A percentile compares a stretch with the other conserved stretches of the same genome.
Conservation (phyloP, 73 alveolate genomes). For the Paramecium tetraurelia region DNA sequence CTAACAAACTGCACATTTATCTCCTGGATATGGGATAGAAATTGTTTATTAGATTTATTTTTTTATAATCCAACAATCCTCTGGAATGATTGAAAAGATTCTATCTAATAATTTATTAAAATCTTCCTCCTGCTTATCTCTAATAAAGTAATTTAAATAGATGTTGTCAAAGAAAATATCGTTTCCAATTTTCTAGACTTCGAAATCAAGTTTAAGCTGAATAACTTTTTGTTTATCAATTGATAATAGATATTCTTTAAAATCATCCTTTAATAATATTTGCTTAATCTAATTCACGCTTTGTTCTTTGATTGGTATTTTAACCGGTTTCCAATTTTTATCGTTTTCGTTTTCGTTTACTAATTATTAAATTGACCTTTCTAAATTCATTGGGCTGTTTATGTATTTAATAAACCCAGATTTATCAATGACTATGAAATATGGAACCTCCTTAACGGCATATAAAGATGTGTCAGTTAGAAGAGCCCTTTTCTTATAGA, state of each 20-base stretch:
- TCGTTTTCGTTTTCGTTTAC: background rate
- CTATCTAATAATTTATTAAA: background rate
- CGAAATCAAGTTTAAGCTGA: background rate
- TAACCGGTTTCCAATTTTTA: background rate
- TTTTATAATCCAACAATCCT: background rate
- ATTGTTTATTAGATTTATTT: background rate
- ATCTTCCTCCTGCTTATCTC: background rate
- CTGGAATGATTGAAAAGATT: background rate
- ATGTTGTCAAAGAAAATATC: background rate
- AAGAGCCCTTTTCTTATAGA: background rate
- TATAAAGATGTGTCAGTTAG: background rate
- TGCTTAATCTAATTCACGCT: background rate
- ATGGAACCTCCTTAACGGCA: background rate
- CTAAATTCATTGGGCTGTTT: background rate
- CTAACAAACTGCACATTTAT: background rate
- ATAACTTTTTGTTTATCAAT: background rate
- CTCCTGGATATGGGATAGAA: background rate
- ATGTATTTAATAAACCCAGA: background rate
- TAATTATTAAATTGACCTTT: background rate
- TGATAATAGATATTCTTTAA: background rate
- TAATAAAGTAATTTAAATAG: background rate
- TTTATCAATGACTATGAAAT: background rate
- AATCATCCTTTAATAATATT: background rate
- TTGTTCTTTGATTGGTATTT: background rate
- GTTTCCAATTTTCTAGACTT: background rate